Evolutionary conservation across 164 flowering plant genomes (phyloP), one percentile per base, ranked within the genome.

Genomic region (Nelumbo lutea): DNA sequence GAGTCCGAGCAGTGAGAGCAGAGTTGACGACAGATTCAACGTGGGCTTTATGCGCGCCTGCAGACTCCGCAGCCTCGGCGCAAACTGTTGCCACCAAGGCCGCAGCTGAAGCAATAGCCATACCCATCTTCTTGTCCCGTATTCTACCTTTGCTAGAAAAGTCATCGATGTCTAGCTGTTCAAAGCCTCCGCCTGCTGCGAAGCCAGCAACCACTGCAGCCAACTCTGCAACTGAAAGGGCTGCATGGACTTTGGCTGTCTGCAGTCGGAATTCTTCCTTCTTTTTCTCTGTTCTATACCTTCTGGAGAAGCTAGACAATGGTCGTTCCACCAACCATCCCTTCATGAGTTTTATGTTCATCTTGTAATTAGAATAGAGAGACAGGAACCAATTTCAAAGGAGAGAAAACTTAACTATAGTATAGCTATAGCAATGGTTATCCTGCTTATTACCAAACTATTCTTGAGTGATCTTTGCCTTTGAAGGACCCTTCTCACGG

Each of bases 11-110:
- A 15, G 78, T 76, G 27, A 71, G 48, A 56, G 75, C 80, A n/a
- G 77, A 70, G 48, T 68, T 59, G 63, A 77, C 50, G 42, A 61
- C 73, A 8, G 75, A 62, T 13, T 73, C 62, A 39, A 78, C 70
- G n/a, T 52, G 75, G 48, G 75, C 50, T 62, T 73, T 56, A 38
- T 46, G 61, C 3, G 81, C 81, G 1, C 81, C 81, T 1, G 63
- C 64, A 45, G 76, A 68, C 67, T 78, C 78, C 41, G 81, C 81
- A 15, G 76, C 81, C 69, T 78, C 78, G 14, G 81, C 81, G 59
- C 78, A 78, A 0, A 66, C 78, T 40, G 76, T 50, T 27, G 78
- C 77, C 64, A 78, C 61, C 57, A 78, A 46, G 14, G 78, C 64
- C 53, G 81, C 78, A 51, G 81, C 78, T 1, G 76, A 65, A 62